Evolutionary conservation across 768 basidiomycete genomes (phyloP), one percentile per base, ranked within the genome.

Genomic region (Pleurotus sapidus): DNA sequence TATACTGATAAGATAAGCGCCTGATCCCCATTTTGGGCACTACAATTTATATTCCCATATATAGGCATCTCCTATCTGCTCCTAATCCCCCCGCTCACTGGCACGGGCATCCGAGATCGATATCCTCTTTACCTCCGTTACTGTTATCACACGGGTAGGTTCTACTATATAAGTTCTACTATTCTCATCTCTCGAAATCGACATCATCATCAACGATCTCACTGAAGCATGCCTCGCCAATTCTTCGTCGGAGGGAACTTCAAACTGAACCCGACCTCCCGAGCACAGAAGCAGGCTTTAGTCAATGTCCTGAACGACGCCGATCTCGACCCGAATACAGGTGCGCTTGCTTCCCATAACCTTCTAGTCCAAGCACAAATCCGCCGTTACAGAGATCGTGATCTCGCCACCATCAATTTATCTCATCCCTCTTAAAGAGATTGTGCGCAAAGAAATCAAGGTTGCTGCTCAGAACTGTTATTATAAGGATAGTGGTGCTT

Each of bases 171-270:
- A 23, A 24, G 9, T 15, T 17, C 4, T 20, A 8, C 23, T 25
- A 11, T 12, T 49, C 18, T 8, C 47, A 20, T 27, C 47, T n/a
- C 9, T 34, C 30, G 9, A 34, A 20, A 20, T 3, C 20, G 20
- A 20, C 20, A 20, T 1, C 30, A 8, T 11, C 11, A 34, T 34
- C 30, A 34, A 34, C 3, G 9, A 11, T 34, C 30, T 34, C 30
- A 34, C 30, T 34, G 11, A 63, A 69, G 61, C 53, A 89, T 90
- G 91, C 58, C 87, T 60, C 92, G 93, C 68, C 77, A 84, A 72
- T 96, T 95, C 78, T 95, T 97, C 69, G 94, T 92, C 65, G 96
- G 96, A 61, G 93, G 95, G 27, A 98, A 98, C 83, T 98, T 96
- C 85, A 99, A 98, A 81, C 88, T 98, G 88, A 96, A 98, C 78